Conservation (phyloP, 805 yeast species). For the Suhomyces sp. region DNA sequence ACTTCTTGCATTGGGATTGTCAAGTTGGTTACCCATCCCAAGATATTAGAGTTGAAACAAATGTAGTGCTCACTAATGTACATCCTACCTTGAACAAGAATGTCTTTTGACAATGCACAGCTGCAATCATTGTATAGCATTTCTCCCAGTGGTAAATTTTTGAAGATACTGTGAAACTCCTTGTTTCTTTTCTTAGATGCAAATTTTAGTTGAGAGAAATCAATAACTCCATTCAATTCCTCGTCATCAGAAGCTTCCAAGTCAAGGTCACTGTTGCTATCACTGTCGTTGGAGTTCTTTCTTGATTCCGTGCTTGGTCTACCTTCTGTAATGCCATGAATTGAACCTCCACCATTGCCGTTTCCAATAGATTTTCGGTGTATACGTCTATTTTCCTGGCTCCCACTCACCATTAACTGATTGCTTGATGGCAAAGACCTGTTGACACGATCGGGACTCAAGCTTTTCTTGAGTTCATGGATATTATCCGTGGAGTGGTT, state of each 20-base stretch:
- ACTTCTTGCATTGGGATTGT: slow-evolving; percentile 73
- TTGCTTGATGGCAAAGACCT: slow-evolving; percentile 12
- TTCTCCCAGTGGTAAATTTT: slow-evolving; percentile 66
- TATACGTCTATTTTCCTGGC: slow-evolving; percentile 18
- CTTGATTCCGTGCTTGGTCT: not conserved
- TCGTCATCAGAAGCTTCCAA: slow-evolving; percentile 8
- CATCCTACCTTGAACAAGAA: slow-evolving; percentile 81
- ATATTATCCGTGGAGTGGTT: slow-evolving; percentile 20
- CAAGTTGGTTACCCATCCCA: slow-evolving; percentile 89
- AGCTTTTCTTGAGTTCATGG: slow-evolving; percentile 10
- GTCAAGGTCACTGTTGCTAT: slow-evolving; percentile 2
- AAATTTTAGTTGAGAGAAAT: slow-evolving; percentile 10
- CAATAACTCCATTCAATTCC: slow-evolving; percentile 10
- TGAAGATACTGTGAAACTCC: slow-evolving; percentile 78
- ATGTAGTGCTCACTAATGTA: slow-evolving; percentile 76
- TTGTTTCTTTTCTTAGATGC: slow-evolving; percentile 35
- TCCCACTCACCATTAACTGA: slow-evolving; percentile 18
- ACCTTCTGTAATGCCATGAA: not conserved
- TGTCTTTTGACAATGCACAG: slow-evolving; percentile 87
- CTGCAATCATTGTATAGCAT: slow-evolving; percentile 80
- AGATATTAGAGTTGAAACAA: slow-evolving; percentile 81
- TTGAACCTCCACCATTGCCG: slow-evolving; percentile 6
- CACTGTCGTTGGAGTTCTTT: slow-evolving; percentile 4
- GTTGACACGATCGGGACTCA: slow-evolving; percentile 20
- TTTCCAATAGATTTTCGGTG: slow-evolving; percentile 20